Conservation (phyloP, 257 asterid genomes). For the Plantago major region DNA sequence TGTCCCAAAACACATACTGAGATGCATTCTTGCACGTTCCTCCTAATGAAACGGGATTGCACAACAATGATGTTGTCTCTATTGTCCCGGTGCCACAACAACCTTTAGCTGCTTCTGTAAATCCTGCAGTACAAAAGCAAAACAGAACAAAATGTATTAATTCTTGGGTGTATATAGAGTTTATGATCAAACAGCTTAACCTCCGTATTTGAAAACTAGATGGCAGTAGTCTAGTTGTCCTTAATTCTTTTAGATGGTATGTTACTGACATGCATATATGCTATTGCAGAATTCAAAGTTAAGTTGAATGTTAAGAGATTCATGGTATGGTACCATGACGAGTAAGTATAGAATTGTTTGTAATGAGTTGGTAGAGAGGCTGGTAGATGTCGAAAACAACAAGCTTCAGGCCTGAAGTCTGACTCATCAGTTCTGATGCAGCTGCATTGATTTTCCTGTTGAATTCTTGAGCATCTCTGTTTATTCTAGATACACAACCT, state of each 20-base stretch:
- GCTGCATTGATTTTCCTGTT: conserved; percentile 71
- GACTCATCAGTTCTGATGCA: conserved; percentile 52
- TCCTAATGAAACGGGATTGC: conserved; percentile 66
- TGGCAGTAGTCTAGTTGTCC: no score
- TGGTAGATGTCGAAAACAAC: conserved; percentile 75
- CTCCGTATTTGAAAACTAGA: no score
- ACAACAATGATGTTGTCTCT: conserved; percentile 67
- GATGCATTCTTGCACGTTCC: conserved; percentile 79
- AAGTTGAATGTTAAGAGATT: no score
- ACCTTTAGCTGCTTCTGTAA: conserved; percentile 64
- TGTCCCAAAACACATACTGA: no score
- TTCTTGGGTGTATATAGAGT: not conserved
- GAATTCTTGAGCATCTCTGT: conserved; percentile 66
- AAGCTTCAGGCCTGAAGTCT: conserved; percentile 60
- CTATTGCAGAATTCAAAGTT: no score
- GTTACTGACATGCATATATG: no score
- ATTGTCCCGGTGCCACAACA: conserved; percentile 92
- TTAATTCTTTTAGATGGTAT: no score
- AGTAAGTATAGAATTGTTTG: conserved; percentile 54
- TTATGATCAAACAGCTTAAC: no score
- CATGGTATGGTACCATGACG: conserved; percentile 46
- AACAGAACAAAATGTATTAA: not conserved
- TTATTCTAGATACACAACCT: conserved; percentile 68
- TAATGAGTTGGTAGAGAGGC: conserved; percentile 65
- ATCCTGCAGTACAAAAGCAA: conserved; percentile 38